Base-by-base conservation (phyloP, 2,329 filamentous ascomycete genomes). In the Colletotrichum sp. region DNA sequence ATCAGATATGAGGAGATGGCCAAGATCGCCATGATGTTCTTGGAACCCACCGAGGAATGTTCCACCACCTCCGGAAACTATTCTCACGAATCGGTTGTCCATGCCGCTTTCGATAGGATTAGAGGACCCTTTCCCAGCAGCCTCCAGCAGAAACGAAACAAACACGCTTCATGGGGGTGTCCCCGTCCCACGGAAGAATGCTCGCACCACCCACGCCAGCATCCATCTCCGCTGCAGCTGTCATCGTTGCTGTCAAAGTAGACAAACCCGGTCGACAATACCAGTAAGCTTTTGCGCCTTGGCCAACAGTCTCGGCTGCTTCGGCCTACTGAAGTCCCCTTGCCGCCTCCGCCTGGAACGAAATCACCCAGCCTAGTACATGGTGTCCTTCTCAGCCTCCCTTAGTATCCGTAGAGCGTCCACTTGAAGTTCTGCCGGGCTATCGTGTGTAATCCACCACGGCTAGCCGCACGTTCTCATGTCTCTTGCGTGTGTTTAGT, bases 341-440 rank as follows among this genome's bases (percentile, higher is more conserved):
- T 66, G 68, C 62, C 52, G 70, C 73, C 73, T 65, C 59, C 59
- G 59, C 70, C 48, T 39, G 73, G 70, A 65, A 75, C 59, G 64
- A 26, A 59, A 48, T 64, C 15, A 64, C 36, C 15, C 39, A 28
- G 16, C 26, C 22, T 60, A 24, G n/a, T 22, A 52, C 44, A 52
- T 52, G n/a, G n/a, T 22, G 13, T 6, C 44, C 44, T 22, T 52
- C 44, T 48, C 55, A 65, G 34, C 71, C 64, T 73, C 68, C 63
- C 18, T 48, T 39, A 24, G 44, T 48, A 48, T 48, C 39, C 39
- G 39, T 8, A n/a, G 34, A 52, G 22, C 36, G 55, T 63, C 65
- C 57, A 65, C 60, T 68, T 26, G 26, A 32, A 75, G 28, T 64
- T 39, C 32, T 68, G 69, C 62, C 13, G 28, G 44, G 59, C 13